Conservation (phyloP, 345 rosid genomes). For the Melaleuca quinquenervia region DNA sequence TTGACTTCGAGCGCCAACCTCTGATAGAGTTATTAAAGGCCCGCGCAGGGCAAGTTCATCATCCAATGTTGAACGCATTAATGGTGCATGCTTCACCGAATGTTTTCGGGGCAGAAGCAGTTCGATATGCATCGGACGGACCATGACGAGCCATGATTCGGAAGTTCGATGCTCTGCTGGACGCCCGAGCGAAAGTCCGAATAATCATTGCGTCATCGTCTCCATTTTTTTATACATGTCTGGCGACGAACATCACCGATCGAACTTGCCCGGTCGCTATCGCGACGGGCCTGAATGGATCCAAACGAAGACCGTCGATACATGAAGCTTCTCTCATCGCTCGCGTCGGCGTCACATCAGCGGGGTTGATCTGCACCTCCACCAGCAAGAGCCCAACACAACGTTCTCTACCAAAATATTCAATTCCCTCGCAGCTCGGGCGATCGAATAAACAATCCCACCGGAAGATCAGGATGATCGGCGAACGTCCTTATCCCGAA, state of each 20-base stretch:
- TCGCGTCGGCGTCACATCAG: neutral
- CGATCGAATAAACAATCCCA: neutral
- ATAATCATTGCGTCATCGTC: neutral
- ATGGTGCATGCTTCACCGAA: neutral
- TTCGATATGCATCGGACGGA: neutral
- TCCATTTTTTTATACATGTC: neutral
- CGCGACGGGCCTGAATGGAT: neutral
- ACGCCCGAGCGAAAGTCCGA: neutral
- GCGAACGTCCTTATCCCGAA: neutral
- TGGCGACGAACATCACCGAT: rapidly evolving
- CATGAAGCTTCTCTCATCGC: neutral
- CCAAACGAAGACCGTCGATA: neutral
- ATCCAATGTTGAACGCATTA: neutral
- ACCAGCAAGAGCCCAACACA: neutral
- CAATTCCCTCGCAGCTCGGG: neutral
- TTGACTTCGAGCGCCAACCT: neutral
- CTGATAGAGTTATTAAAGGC: neutral
- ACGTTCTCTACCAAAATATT: neutral
- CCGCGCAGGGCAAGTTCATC: neutral
- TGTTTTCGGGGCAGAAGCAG: neutral
- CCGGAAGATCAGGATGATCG: neutral
- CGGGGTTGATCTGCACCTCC: neutral
- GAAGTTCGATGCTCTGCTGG: neutral
- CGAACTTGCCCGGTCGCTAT: neutral
- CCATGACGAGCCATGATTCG: neutral